Percentiles rank a stretch among this genome's conserved stretches.
phyloP scores from a whole-genome alignment of 2,329 filamentous ascomycete genomes.

The Fusarium scirpi region DNA sequence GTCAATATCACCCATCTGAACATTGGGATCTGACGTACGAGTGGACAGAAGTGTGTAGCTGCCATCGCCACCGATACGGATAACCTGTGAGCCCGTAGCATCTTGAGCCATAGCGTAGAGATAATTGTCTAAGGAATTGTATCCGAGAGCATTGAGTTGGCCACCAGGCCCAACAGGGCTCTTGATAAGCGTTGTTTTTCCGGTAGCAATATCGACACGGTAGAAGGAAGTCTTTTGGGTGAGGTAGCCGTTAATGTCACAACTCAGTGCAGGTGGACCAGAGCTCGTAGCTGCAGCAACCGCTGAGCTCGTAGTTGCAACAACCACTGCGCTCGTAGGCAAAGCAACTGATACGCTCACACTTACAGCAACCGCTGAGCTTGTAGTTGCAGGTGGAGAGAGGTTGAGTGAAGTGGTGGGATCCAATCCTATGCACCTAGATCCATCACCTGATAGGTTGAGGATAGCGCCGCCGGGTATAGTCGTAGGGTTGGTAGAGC shows the following conservation, averaged over 20 bases:
- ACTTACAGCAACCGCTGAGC: no score
- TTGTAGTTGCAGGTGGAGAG: no score
- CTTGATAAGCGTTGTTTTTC: conserved; percentile 34
- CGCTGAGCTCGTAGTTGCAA: no score
- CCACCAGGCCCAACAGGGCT: conserved; percentile 36
- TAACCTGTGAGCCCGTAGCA: conserved; percentile 31
- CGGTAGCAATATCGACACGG: conserved; percentile 31
- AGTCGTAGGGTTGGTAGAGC: no score
- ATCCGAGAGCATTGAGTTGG: conserved; percentile 38
- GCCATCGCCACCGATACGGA: conserved; percentile 40
- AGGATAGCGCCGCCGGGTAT: no score
- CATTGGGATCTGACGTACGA: conserved; percentile 23
- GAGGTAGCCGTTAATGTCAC: conserved; percentile 35
- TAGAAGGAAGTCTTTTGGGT: conserved; percentile 35
- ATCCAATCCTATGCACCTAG: no score
- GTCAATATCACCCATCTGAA: conserved; percentile 44
- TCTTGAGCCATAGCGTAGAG: conserved; percentile 35
- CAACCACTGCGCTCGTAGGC: no score
- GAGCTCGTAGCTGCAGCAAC: no score
- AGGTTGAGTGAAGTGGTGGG: no score
- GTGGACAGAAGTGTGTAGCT: conserved; percentile 27
- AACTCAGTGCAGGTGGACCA: conserved; percentile 9
- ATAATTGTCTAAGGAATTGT: conserved; percentile 39
- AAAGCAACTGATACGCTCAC: no score
- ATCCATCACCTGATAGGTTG: no score